These are phyloP conservation scores for Piper longum DNA, from an alignment of 164 flowering plant species.

Conservation along the genomic window DNA sequence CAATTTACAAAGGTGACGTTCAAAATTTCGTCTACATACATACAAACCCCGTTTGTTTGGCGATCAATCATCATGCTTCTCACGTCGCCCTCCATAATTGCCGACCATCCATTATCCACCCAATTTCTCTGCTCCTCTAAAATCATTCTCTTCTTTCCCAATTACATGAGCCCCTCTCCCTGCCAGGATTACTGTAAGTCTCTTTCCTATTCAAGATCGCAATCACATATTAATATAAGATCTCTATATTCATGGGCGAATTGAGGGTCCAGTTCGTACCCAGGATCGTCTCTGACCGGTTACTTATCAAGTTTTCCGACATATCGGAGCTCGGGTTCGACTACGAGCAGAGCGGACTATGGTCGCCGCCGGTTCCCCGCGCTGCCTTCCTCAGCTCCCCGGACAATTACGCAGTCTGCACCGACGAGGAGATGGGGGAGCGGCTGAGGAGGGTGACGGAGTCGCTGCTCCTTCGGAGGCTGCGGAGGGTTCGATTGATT, in stretches of 20 bases:
- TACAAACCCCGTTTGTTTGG: background rate
- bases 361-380: constrained; percentile 70
- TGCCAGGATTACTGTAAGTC: constrained; percentile 3
- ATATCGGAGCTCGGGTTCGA: constrained; percentile 45
- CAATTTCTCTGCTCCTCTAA: background rate
- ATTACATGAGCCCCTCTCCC: background rate
- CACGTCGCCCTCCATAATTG: constrained; percentile 6
- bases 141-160: constrained; percentile 1
- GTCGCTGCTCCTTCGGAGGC: background rate
- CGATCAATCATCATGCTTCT: constrained; percentile 2
- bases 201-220: constrained; percentile 4
- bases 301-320: constrained; percentile 59
- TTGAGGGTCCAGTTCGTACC: constrained; percentile 36
- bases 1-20: background rate
- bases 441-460: constrained; percentile 9
- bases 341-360: constrained; percentile 53
- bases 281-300: constrained; percentile 35
- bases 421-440: constrained; percentile 14
- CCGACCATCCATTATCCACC: background rate
- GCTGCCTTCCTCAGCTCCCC: constrained; percentile 37
- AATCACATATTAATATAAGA: background rate
- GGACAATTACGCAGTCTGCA: constrained; percentile 18
- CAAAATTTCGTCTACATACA: background rate
- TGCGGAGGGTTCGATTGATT: background rate
- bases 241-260: background rate